These are phyloP conservation scores for Rhizophagus prolifer DNA, from an alignment of 192 early-diverging fungal genomes.

Conservation along the genomic window DNA sequence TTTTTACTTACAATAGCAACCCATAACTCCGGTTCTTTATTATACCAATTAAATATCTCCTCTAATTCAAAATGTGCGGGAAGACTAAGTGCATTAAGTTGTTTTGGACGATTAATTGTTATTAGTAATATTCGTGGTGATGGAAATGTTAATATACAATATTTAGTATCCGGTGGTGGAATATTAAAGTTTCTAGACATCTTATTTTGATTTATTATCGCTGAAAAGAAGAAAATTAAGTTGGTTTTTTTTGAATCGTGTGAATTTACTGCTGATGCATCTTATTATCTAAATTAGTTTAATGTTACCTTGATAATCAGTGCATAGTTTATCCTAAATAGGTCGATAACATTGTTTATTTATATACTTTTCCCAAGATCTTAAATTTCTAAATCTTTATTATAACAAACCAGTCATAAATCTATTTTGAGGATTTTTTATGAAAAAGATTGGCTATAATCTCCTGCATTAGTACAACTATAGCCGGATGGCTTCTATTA, in stretches of 20 bases:
- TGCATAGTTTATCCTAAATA: too few relatives aligned
- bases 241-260: too few relatives aligned
- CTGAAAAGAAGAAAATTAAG: too few relatives aligned
- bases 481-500: background rate
- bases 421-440: background rate
- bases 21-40: conserved; percentile 35
- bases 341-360: too few relatives aligned
- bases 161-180: conserved; percentile 28
- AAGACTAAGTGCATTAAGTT: conserved; percentile 35
- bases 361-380: too few relatives aligned
- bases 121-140: conserved; percentile 33
- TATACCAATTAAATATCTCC: conserved; percentile 36
- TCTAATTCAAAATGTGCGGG: conserved; percentile 35
- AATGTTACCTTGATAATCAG: too few relatives aligned
- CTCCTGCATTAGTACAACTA: background rate
- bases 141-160: conserved; percentile 29
- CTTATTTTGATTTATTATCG: too few relatives aligned
- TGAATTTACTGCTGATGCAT: too few relatives aligned
- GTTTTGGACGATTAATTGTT: conserved; percentile 40
- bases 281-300: too few relatives aligned
- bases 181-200: background rate
- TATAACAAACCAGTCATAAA: background rate
- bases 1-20: conserved; percentile 34
- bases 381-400: background rate
- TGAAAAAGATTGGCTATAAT: background rate